Evolutionary conservation across 768 basidiomycete species (phyloP).

Genomic region (Kwoniella dejecticola): DNA sequence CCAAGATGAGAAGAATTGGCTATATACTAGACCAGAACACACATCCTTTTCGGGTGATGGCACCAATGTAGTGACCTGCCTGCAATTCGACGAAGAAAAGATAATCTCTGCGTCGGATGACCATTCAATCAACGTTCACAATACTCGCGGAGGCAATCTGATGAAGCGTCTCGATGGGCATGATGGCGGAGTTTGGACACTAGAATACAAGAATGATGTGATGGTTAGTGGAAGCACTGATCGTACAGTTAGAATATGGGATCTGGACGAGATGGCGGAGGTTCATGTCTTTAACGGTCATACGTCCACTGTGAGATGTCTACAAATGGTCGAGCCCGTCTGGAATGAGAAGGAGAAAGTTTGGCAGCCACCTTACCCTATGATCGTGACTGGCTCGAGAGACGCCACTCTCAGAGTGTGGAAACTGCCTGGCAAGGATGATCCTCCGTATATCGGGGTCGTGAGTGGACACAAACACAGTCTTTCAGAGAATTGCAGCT

Average conservation of each 20-base stretch:
- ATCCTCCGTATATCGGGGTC: slow-evolving; percentile 56
- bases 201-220: slow-evolving; percentile 69
- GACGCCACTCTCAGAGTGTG: slow-evolving; percentile 70
- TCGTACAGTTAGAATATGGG: slow-evolving; percentile 90
- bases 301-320: slow-evolving; percentile 91
- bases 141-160: slow-evolving; percentile 76
- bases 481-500: not conserved
- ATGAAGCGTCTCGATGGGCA: slow-evolving; percentile 79
- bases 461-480: slow-evolving; percentile 9
- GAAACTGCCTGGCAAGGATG: slow-evolving; percentile 68
- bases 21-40: slow-evolving; percentile 64
- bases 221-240: slow-evolving; percentile 87
- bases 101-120: slow-evolving; percentile 98
- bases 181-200: slow-evolving; percentile 94
- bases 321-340: slow-evolving; percentile 94
- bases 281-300: slow-evolving; percentile 95
- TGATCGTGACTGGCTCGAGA: slow-evolving; percentile 73
- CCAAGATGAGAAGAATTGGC: slow-evolving; percentile 77
- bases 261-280: slow-evolving; percentile 73
- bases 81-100: slow-evolving; percentile 89
- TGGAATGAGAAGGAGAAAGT: slow-evolving; percentile 73
- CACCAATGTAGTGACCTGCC: slow-evolving; percentile 80
- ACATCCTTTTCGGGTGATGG: slow-evolving; percentile 85
- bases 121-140: slow-evolving; percentile 93
- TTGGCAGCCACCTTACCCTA: slow-evolving; percentile 67